Evolutionary conservation across 768 basidiomycete genomes (phyloP).

Genomic region (Lentinula aciculospora): DNA sequence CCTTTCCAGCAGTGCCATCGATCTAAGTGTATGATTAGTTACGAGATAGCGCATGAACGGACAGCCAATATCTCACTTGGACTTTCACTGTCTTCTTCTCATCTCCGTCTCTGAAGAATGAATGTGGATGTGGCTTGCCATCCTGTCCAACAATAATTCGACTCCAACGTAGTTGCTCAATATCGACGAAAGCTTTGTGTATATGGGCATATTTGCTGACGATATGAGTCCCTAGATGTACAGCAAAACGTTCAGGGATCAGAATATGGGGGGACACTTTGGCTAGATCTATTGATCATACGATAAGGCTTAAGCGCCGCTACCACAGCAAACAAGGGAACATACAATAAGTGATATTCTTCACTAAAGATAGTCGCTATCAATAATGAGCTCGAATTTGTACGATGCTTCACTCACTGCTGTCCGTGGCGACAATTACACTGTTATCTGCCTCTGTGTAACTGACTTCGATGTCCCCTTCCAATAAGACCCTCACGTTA

Average conservation of each 20-base stretch:
- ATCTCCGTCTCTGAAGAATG: slow-evolving; percentile 86
- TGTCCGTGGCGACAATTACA: slow-evolving; percentile 88
- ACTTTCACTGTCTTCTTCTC: slow-evolving; percentile 73
- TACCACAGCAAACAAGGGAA: not conserved
- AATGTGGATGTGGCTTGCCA: slow-evolving; percentile 58
- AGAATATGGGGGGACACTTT: slow-evolving; percentile 89
- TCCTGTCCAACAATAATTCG: slow-evolving; percentile 53
- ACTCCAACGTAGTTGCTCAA: slow-evolving; percentile 82
- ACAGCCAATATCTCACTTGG: slow-evolving; percentile 31
- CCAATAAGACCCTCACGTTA: slow-evolving; percentile 71
- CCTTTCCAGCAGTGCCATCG: slow-evolving; percentile 61
- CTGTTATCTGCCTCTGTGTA: slow-evolving; percentile 89
- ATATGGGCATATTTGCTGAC: slow-evolving; percentile 79
- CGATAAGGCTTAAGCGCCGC: not conserved
- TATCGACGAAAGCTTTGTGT: slow-evolving; percentile 58
- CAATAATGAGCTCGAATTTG: not conserved
- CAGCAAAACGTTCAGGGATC: slow-evolving; percentile 76
- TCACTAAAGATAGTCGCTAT: slow-evolving; percentile 33
- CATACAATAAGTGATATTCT: slow-evolving; percentile 63
- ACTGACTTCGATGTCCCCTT: slow-evolving; percentile 78
- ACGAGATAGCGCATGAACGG: not conserved
- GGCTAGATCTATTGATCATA: slow-evolving; percentile 54
- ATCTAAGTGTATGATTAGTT: slow-evolving; percentile 29
- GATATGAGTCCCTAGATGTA: slow-evolving; percentile 82
- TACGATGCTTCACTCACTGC: slow-evolving; percentile 45